Conservation (phyloP, 345 rosid genomes). For the Leavenworthia alabamica region DNA sequence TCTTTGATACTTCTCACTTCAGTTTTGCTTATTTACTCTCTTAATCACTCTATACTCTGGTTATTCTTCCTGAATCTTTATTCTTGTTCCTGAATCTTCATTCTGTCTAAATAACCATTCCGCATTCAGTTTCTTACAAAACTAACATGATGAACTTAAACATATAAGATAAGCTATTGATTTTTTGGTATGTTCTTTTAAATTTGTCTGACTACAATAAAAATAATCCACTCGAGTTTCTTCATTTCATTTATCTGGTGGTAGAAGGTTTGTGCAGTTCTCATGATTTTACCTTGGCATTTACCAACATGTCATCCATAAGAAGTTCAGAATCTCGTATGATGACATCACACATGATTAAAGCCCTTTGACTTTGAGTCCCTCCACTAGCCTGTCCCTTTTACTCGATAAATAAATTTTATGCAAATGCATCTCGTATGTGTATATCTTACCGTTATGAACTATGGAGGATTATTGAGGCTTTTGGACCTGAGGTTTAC, state of each 20-base stretch:
- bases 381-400: neutral
- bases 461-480: slow-evolving; percentile 90
- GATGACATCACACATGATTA: slow-evolving; percentile 88
- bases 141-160: slow-evolving; percentile 96
- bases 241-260: neutral
- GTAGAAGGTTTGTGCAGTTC: too few species aligned
- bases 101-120: too few species aligned
- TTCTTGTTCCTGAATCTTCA: too few species aligned
- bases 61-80: too few species aligned
- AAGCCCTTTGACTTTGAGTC: slow-evolving; percentile 75
- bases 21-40: too few species aligned
- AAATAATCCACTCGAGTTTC: neutral
- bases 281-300: slow-evolving; percentile 28
- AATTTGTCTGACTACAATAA: neutral
- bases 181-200: slow-evolving; percentile 67
- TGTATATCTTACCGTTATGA: slow-evolving; percentile 60
- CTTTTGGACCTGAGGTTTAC: slow-evolving; percentile 85
- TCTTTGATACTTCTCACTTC: too few species aligned
- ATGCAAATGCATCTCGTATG: too few species aligned
- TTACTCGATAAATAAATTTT: too few species aligned
- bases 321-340: slow-evolving; percentile 86
- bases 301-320: slow-evolving; percentile 71
- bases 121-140: too few species aligned
- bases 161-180: slow-evolving; percentile 98
- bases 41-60: too few species aligned